Evolutionary conservation across 441 rosid genomes (phyloP).

Genomic region (Euphorbia neoarborescens): DNA sequence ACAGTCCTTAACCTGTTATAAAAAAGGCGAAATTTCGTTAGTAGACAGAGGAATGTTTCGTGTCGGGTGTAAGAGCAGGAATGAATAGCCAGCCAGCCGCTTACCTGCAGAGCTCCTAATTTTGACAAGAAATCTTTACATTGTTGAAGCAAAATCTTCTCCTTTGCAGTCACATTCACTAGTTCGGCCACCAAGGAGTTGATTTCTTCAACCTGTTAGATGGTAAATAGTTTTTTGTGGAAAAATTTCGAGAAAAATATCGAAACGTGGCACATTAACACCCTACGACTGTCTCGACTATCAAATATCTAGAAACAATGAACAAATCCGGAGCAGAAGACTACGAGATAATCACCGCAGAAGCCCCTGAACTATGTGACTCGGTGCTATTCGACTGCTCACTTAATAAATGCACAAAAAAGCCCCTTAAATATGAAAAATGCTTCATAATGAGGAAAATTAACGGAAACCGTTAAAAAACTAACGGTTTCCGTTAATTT

Average conservation of each 20-base stretch:
- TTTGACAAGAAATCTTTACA: constrained; percentile 53
- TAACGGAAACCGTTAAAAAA: no score
- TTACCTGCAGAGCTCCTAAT: constrained; percentile 71
- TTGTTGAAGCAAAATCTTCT: constrained; percentile 50
- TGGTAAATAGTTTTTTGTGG: constrained; percentile 3
- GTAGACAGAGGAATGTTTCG: constrained; percentile 10
- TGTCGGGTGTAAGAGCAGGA: not conserved
- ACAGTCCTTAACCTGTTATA: constrained; percentile 60
- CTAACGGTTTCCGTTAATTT: no score
- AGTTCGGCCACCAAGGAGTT: constrained; percentile 53
- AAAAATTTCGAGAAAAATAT: no score
- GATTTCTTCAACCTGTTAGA: constrained; percentile 53
- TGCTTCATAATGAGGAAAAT: no score
- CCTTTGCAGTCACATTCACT: constrained; percentile 43
- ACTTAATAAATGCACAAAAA: no score
- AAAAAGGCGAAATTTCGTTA: not conserved
- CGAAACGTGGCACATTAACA: not conserved
- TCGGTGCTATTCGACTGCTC: no score
- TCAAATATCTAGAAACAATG: not conserved
- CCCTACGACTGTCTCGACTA: not conserved
- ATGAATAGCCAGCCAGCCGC: not conserved
- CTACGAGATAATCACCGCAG: no score
- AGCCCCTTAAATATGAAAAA: no score
- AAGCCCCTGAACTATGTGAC: no score
- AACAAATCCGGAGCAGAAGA: no score